Conservation (phyloP, 345 rosid species). For the Toxicodendron radicans region DNA sequence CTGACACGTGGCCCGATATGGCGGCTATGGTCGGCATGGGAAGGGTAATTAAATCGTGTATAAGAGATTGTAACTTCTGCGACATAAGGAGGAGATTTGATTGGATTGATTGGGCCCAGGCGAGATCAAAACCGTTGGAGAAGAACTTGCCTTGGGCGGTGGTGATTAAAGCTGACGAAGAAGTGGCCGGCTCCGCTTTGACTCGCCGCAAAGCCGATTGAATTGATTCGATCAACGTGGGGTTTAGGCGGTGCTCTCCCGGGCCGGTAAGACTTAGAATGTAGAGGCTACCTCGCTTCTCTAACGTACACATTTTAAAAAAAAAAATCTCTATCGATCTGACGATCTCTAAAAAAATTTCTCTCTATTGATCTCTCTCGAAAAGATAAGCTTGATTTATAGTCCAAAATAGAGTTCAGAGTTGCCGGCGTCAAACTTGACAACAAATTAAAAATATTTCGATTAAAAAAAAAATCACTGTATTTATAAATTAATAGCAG, state of each 20-base stretch:
- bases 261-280: constrained; percentile 50
- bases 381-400: no score
- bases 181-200: constrained; percentile 40
- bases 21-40: constrained; percentile 75
- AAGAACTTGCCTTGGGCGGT: constrained; percentile 73
- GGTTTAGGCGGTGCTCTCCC: constrained; percentile 64
- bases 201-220: constrained; percentile 43
- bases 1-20: constrained; percentile 73
- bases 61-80: constrained; percentile 34
- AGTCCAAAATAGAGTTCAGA: no score
- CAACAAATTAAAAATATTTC: no score
- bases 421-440: no score
- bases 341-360: no score
- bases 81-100: constrained; percentile 42
- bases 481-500: no score
- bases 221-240: constrained; percentile 40
- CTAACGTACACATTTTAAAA: constrained; percentile 44
- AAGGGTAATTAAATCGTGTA: constrained; percentile 52
- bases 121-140: constrained; percentile 83
- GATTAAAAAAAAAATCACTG: no score
- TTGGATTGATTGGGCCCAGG: constrained; percentile 38
- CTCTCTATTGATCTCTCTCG: no score
- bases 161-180: constrained; percentile 59
- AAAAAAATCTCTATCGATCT: no score
- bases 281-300: constrained; percentile 54